Evolutionary conservation across 2,329 filamentous ascomycete genomes (phyloP).

Genomic region (Metarhizium brunneum): DNA sequence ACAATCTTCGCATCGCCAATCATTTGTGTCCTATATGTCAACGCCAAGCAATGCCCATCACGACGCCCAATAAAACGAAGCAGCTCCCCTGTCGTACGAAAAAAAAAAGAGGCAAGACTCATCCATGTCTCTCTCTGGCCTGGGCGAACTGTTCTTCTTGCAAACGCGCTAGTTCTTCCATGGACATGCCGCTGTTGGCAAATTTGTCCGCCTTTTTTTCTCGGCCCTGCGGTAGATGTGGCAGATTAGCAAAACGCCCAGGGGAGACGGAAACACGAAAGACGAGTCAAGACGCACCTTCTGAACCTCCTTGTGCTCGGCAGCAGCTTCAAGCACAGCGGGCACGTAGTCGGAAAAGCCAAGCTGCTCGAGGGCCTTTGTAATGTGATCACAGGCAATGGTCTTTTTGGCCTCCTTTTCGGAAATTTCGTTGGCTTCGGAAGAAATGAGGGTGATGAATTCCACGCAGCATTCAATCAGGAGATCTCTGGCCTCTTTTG

Average conservation of each 20-base stretch:
- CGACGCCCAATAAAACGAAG: slow-evolving; percentile 11
- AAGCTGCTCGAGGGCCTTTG: slow-evolving; percentile 83
- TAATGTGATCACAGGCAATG: slow-evolving; percentile 96
- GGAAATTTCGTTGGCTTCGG: slow-evolving; percentile 96
- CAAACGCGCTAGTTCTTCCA: slow-evolving; percentile 80
- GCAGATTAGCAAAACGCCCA: neutral
- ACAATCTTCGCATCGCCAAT: neutral
- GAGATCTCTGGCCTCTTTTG: slow-evolving; percentile 89
- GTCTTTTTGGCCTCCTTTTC: slow-evolving; percentile 99
- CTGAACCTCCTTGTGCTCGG: slow-evolving; percentile 85
- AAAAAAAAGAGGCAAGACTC: neutral
- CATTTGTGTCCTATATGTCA: slow-evolving; percentile 9
- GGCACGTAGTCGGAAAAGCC: slow-evolving; percentile 90
- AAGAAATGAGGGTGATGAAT: slow-evolving; percentile 97
- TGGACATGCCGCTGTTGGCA: slow-evolving; percentile 82
- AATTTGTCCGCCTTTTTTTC: slow-evolving; percentile 98
- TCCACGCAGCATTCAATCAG: slow-evolving; percentile 98
- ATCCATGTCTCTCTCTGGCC: slow-evolving; percentile 38
- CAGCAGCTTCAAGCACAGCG: slow-evolving; percentile 76
- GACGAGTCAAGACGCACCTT: slow-evolving; percentile 52
- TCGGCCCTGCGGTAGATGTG: slow-evolving; percentile 51
- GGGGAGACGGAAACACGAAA: slow-evolving; percentile 34
- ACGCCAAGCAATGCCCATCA: slow-evolving; percentile 27
- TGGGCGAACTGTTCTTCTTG: slow-evolving; percentile 88
- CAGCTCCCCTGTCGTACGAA: slow-evolving; percentile 1